A percentile compares a stretch with the other conserved stretches of the same genome.
Evolutionary conservation across 2,329 filamentous ascomycete genomes (phyloP).

Genomic region (Leptosphaerulina australis): DNA sequence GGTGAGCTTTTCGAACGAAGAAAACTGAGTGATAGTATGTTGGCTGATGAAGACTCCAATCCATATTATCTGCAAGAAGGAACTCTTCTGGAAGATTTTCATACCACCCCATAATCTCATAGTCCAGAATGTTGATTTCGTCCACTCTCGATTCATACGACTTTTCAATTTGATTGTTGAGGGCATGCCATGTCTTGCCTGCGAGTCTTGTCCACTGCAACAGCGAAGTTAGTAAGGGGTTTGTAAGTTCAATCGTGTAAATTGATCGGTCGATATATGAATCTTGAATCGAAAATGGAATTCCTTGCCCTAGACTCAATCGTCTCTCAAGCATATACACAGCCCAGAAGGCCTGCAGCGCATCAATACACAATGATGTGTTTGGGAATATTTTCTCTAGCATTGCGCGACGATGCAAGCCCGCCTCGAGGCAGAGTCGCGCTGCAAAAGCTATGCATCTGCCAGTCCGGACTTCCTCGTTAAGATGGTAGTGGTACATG

Average conservation of each 20-base stretch:
- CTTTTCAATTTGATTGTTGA: slow-evolving; percentile 15
- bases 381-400: slow-evolving; percentile 16
- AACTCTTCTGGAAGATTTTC: slow-evolving; percentile 4
- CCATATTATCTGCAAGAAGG: background rate
- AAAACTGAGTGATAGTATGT: slow-evolving; percentile 17
- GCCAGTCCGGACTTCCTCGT: slow-evolving; percentile 19
- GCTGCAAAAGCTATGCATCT: slow-evolving; percentile 20
- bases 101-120: slow-evolving; percentile 17
- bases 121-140: slow-evolving; percentile 15
- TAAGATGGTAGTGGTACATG: slow-evolving; percentile 20
- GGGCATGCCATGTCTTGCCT: slow-evolving; percentile 18
- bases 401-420: slow-evolving; percentile 15
- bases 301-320: slow-evolving; percentile 19
- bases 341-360: slow-evolving; percentile 20
- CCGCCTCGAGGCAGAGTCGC: slow-evolving; percentile 16
- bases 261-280: slow-evolving; percentile 17
- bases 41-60: background rate
- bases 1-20: slow-evolving; percentile 15
- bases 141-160: slow-evolving; percentile 13
- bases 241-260: slow-evolving; percentile 8
- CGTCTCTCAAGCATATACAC: slow-evolving; percentile 21
- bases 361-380: slow-evolving; percentile 5
- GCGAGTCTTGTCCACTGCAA: slow-evolving; percentile 20
- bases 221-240: slow-evolving; percentile 11
- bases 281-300: slow-evolving; percentile 21